A percentile compares a stretch with the other conserved stretches of the same genome.
Evolutionary conservation across 306 rosid species (phyloP).

Genomic region (Dalbergia cochinchinensis): DNA sequence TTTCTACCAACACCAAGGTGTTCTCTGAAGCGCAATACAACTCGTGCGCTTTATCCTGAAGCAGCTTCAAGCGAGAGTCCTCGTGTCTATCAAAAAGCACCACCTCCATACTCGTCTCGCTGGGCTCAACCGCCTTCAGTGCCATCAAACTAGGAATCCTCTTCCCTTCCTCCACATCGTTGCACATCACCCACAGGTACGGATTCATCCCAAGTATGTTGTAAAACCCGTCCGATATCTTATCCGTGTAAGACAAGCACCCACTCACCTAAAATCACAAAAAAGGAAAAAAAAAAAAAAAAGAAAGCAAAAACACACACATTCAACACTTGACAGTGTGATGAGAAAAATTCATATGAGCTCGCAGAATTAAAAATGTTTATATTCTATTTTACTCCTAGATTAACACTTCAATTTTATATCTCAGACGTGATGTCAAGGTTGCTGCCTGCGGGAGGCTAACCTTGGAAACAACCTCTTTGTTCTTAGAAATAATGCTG

Average conservation of each 20-base stretch:
- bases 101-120: conserved; percentile 87
- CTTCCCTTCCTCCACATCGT: conserved; percentile 73
- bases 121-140: conserved; percentile 71
- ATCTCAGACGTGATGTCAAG: no score
- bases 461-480: no score
- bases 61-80: conserved; percentile 84
- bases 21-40: conserved; percentile 77
- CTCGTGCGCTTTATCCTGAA: conserved; percentile 88
- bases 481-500: no score
- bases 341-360: neutral
- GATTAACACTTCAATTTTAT: no score
- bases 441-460: no score
- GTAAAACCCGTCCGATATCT: conserved; percentile 93
- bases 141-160: conserved; percentile 71
- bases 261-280: conserved; percentile 77
- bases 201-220: conserved; percentile 98
- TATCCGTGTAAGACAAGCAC: conserved; percentile 88
- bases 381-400: neutral
- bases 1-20: conserved; percentile 74
- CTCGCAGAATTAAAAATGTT: neutral
- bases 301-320: neutral
- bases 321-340: neutral
- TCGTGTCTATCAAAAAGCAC: conserved; percentile 74
- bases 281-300: neutral
- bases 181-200: conserved; percentile 94